Conservation (phyloP, 441 rosid species). For the Croton setiger region DNA sequence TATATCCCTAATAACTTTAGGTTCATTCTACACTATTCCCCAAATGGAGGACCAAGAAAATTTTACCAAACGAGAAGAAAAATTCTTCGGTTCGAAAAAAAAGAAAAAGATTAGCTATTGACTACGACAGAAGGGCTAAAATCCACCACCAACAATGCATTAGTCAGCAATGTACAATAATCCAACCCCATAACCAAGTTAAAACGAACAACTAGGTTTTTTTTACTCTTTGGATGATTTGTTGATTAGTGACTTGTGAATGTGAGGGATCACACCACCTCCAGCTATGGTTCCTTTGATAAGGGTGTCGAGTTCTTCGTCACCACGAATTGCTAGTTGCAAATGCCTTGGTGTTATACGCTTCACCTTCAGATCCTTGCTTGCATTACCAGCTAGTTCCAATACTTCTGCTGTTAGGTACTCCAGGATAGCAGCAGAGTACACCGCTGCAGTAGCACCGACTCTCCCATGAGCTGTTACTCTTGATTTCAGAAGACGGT, state of each 20-base stretch:
- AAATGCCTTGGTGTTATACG: constrained; percentile 69
- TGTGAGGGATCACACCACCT: constrained; percentile 73
- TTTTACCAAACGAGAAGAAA: neutral
- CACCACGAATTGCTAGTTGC: constrained; percentile 79
- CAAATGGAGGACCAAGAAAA: too few species aligned
- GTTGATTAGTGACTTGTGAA: constrained; percentile 79
- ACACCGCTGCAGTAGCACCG: constrained; percentile 80
- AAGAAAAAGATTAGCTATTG: neutral
- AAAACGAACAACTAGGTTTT: neutral
- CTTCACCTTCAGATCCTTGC: constrained; percentile 77
- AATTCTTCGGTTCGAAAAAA: constrained; percentile 2
- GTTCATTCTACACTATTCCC: neutral
- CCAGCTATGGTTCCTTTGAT: constrained; percentile 80
- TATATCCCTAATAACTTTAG: constrained; percentile 1
- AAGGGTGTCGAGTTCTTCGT: constrained; percentile 71
- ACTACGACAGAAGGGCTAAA: neutral
- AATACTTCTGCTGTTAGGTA: constrained; percentile 69
- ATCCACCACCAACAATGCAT: neutral
- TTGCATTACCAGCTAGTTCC: constrained; percentile 72
- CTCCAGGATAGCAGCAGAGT: constrained; percentile 73
- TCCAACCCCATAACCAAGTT: neutral
- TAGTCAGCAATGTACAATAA: constrained; percentile 4
- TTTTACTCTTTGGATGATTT: constrained; percentile 54
- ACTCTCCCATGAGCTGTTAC: constrained; percentile 70
- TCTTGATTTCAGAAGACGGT: constrained; percentile 57